Base-by-base conservation (phyloP, 179 eudicot genomes). In the Sideroxylon spinosum region DNA sequence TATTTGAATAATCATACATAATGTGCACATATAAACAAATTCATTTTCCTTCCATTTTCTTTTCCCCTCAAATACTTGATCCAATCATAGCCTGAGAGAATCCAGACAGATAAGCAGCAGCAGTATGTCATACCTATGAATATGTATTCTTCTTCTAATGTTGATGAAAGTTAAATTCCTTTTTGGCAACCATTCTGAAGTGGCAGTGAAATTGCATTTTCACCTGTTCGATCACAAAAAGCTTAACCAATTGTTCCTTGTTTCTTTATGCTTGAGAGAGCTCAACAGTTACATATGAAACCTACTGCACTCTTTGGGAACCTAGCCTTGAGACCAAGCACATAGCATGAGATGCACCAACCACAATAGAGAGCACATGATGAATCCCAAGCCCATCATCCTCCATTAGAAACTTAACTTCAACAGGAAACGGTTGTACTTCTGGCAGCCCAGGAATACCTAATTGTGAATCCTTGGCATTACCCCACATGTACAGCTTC, bases 401-500 rank as follows among this genome's bases (percentile, higher is more conserved):
- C 78, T 93, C 97, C 73, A 29, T 73, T 62, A 90, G 93, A 84
- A 95, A 93, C 63, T 89, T 87, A 49, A 95, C 98, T 87, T 95
- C 91, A 25, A 92, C 82, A 0, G 99, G 99, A 76, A 87, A 73
- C 17, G 88, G 80, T 71, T 95, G 97, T 62, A 90, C 78, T 65
- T 91, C 91, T 19, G 95, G 97, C 73, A 95, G 83, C 55, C 99
- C 99, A 46, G 99, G 98, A 55, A 93, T 86, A 20, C 99, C 99
- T 69, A 95, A 76, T 76, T 95, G 99, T 23, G 89, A 89, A 86
- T 95, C 98, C 81, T 90, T 89, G 9, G 92, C 80, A 82, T 91
- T 84, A 50, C 99, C 99, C 99, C 99, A 95, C 99, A 91, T 95
- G 88, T 87, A 95, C 76, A 95, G 56, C 75, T 88, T 90, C 73